phyloP scores from a whole-genome alignment of 129 eudicot species.

The Artemisia argyi region DNA sequence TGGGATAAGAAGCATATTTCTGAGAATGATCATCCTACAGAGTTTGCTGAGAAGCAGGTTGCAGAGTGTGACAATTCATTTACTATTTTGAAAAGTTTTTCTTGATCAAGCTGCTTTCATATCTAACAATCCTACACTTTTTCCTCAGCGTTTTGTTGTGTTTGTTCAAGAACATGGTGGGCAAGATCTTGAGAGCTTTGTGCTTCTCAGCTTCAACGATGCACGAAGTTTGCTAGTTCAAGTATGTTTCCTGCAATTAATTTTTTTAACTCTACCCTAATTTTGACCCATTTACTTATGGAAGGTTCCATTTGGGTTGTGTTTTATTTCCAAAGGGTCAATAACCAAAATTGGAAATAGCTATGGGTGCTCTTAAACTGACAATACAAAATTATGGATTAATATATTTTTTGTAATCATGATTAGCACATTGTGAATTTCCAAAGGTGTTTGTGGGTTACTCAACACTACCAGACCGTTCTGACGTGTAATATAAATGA shows the following conservation, averaged over 20 bases:
- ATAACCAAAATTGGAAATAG: background rate
- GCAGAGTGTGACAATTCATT: constrained; percentile 3
- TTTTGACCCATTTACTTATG: constrained; percentile 1
- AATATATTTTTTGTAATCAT: no score
- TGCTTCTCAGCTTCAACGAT: constrained; percentile 76
- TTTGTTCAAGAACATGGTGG: constrained; percentile 98
- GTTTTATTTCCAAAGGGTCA: background rate
- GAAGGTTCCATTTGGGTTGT: background rate
- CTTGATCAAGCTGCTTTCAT: constrained; percentile 4
- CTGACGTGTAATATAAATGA: no score
- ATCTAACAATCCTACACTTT: constrained; percentile 14
- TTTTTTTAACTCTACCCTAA: background rate
- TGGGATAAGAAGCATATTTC: constrained; percentile 84
- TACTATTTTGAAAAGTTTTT: constrained; percentile 2
- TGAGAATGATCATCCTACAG: constrained; percentile 87
- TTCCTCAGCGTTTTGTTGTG: constrained; percentile 73
- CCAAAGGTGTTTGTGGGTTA: no score
- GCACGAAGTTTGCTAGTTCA: constrained; percentile 87
- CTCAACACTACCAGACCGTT: no score
- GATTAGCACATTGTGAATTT: no score
- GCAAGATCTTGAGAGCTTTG: constrained; percentile 89
- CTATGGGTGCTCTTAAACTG: no score
- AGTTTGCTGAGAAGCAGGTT: constrained; percentile 90
- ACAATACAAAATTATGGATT: no score
- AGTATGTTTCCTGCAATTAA: constrained; percentile 38